These are phyloP conservation scores for Rutstroemia sydowiana DNA, from an alignment of 2,329 filamentous ascomycete species.

Conservation along the genomic window DNA sequence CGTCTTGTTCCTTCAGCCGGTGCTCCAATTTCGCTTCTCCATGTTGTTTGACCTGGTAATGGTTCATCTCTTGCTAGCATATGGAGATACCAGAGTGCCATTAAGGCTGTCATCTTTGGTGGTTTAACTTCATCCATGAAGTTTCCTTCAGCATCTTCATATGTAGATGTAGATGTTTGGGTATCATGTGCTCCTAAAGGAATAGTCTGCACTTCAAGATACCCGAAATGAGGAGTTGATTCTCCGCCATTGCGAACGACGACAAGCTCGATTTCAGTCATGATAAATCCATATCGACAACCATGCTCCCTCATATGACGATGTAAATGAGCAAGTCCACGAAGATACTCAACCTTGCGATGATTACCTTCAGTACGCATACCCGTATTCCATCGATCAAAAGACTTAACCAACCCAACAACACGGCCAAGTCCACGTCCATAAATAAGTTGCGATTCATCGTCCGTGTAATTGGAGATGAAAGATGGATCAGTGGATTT, in stretches of 20 bases:
- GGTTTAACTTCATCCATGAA: constrained; percentile 34
- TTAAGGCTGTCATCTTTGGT: constrained; percentile 63
- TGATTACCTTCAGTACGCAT: constrained; percentile 83
- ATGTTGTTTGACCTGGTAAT: constrained; percentile 51
- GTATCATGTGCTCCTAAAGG: constrained; percentile 41
- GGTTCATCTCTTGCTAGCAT: constrained; percentile 59
- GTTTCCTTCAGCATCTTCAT: constrained; percentile 17
- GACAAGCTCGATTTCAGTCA: constrained; percentile 92
- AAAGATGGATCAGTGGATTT: constrained; percentile 33
- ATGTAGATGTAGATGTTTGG: constrained; percentile 17
- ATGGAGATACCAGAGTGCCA: constrained; percentile 73
- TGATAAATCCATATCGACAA: constrained; percentile 90
- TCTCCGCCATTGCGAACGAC: constrained; percentile 74
- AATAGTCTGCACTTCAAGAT: constrained; percentile 64
- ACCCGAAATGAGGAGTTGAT: constrained; percentile 76
- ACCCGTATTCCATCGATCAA: constrained; percentile 89
- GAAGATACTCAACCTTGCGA: constrained; percentile 82
- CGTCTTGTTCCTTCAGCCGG: constrained; percentile 65
- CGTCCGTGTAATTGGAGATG: constrained; percentile 45
- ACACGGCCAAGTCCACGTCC: constrained; percentile 52
- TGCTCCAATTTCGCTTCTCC: constrained; percentile 66
- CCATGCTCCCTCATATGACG: constrained; percentile 88
- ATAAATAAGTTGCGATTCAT: constrained; percentile 39
- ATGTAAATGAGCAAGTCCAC: constrained; percentile 78
- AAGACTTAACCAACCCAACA: constrained; percentile 82